phyloP scores from a whole-genome alignment of 75 land plant species.

The Selaginella moellendorffii region DNA sequence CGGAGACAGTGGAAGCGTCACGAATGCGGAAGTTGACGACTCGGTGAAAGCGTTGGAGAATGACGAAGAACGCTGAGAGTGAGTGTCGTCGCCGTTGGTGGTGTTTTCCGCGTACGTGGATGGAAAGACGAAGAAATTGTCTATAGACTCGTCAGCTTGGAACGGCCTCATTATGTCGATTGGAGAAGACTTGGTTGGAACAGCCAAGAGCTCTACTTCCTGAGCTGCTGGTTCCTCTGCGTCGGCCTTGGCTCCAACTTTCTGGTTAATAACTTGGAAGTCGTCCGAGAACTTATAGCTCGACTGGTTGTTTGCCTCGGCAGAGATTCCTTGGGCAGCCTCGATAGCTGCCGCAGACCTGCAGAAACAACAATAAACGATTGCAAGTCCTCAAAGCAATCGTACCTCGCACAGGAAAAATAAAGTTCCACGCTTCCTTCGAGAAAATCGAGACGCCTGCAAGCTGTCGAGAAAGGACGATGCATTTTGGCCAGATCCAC shows the following conservation, averaged over 20 bases:
- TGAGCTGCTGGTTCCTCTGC: too few relatives aligned
- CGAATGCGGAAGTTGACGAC: not conserved
- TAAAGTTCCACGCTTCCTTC: conserved; percentile 85
- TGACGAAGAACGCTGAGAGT: conserved; percentile 3
- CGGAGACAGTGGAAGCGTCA: conserved; percentile 1
- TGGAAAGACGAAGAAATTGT: not conserved
- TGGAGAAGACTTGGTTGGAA: too few relatives aligned
- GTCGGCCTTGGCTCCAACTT: not conserved
- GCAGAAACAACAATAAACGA: conserved; percentile 1
- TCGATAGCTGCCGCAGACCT: conserved; percentile 68
- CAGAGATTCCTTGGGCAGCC: conserved; percentile 40
- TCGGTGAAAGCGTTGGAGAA: not conserved
- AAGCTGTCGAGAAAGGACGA: conserved; percentile 67
- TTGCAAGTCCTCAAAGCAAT: too few relatives aligned
- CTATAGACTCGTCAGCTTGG: too few relatives aligned
- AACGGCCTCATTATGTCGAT: too few relatives aligned
- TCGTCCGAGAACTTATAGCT: not conserved
- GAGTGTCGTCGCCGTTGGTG: not conserved
- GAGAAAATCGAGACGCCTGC: conserved; percentile 70
- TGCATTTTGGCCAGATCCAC: conserved; percentile 98
- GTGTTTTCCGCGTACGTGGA: not conserved
- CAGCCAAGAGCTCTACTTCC: not conserved
- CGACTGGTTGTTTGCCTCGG: conserved; percentile 29
- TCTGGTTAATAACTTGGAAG: conserved; percentile 1
- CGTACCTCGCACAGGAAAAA: conserved; percentile 86